Evolutionary conservation across 1,139 yeast genomes (phyloP).

Genomic region (Zhuliangozyma blackwelliae): DNA sequence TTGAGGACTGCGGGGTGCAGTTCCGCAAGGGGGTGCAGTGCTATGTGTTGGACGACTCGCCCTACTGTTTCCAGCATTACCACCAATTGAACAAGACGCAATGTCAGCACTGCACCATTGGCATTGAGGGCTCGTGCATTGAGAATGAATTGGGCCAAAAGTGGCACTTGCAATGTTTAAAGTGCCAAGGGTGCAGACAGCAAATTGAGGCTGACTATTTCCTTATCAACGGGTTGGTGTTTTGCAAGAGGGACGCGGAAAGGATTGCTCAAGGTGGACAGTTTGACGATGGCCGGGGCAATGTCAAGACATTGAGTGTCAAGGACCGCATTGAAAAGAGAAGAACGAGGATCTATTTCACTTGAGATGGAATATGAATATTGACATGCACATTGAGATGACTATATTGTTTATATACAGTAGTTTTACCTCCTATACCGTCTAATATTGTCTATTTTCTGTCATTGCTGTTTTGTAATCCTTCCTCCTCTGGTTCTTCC

Average conservation of each 20-base stretch:
- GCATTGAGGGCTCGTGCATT: constrained; percentile 89
- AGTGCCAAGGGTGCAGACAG: constrained; percentile 49
- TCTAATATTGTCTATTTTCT: neutral
- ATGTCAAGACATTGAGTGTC: constrained; percentile 13
- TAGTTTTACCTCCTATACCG: neutral
- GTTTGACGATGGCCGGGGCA: constrained; percentile 6
- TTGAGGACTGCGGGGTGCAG: constrained; percentile 44
- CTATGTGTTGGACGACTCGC: constrained; percentile 72
- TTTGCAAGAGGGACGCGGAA: constrained; percentile 46
- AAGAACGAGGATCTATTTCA: constrained; percentile 29
- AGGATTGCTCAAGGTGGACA: constrained; percentile 21
- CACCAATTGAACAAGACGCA: constrained; percentile 72
- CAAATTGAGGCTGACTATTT: constrained; percentile 54
- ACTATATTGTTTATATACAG: too few species aligned
- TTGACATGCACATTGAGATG: too few species aligned
- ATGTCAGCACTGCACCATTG: constrained; percentile 65
- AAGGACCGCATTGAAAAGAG: constrained; percentile 41
- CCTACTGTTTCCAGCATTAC: constrained; percentile 80
- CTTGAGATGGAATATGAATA: neutral
- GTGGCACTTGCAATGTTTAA: constrained; percentile 63
- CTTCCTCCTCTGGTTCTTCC: too few species aligned
- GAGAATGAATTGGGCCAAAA: constrained; percentile 68
- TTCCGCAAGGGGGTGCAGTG: constrained; percentile 66
- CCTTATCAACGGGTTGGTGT: constrained; percentile 44
- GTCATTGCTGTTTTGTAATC: neutral